Conservation (phyloP, 306 rosid genomes). For the Malus domestica region DNA sequence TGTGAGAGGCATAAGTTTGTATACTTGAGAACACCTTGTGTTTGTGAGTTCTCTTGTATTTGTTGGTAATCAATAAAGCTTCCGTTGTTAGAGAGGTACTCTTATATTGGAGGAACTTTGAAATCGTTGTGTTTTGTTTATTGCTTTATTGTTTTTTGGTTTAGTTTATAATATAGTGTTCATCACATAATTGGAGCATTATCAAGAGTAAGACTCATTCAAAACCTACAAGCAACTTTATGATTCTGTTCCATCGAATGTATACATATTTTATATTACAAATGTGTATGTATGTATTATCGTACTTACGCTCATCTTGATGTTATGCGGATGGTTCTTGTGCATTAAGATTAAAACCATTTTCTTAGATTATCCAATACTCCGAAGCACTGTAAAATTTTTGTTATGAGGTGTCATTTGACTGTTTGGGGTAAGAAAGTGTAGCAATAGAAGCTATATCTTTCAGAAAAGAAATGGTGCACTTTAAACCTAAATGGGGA, state of each 20-base stretch:
- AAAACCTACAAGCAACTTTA: background rate
- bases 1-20: too few relatives aligned
- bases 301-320: background rate
- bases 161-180: background rate
- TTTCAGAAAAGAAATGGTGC: too few relatives aligned
- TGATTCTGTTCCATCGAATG: background rate
- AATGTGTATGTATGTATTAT: background rate
- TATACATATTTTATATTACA: too few relatives aligned
- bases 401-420: too few relatives aligned
- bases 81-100: too few relatives aligned
- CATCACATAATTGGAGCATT: background rate
- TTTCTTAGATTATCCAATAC: background rate
- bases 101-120: too few relatives aligned
- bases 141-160: too few relatives aligned
- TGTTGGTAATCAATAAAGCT: too few relatives aligned
- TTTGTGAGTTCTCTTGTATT: too few relatives aligned
- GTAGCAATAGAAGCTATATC: background rate
- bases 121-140: too few relatives aligned
- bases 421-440: background rate
- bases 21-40: too few relatives aligned
- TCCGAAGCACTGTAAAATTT: too few relatives aligned
- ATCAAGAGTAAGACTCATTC: background rate
- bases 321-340: background rate
- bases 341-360: background rate
- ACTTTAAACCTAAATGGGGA: background rate